A percentile compares a stretch with the other conserved stretches of the same genome.
Conservation (phyloP, 148 eudicot genomes). For the Rheum nobile region DNA sequence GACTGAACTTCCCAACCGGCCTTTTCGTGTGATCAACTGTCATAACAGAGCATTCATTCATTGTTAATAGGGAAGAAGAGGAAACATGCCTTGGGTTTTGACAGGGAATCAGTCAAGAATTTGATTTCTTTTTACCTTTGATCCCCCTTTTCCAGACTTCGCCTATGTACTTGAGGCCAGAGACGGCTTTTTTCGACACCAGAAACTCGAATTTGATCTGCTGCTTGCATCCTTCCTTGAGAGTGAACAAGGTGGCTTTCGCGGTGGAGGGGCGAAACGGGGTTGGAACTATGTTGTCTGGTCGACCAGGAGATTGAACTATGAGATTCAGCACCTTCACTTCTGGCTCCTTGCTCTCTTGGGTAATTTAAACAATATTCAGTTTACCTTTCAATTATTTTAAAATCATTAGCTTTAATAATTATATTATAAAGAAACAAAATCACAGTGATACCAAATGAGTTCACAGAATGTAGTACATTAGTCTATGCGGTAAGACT, state of each 20-base stretch:
- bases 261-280: conserved; percentile 24
- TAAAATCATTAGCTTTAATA: neutral
- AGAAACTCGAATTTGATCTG: conserved; percentile 20
- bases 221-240: conserved; percentile 29
- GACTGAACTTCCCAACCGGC: conserved; percentile 22
- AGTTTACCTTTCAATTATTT: neutral
- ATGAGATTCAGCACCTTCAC: conserved; percentile 24
- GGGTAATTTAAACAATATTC: neutral
- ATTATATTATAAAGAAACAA: neutral
- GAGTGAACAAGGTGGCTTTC: conserved; percentile 22
- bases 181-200: conserved; percentile 13
- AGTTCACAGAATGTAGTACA: too few relatives aligned
- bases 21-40: conserved; percentile 24
- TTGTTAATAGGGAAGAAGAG: neutral
- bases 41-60: neutral
- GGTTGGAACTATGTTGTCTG: conserved; percentile 20
- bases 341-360: conserved; percentile 16
- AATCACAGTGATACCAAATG: too few relatives aligned
- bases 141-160: conserved; percentile 31
- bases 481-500: neutral
- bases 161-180: conserved; percentile 21
- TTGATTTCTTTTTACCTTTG: conserved; percentile 16
- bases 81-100: neutral
- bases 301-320: conserved; percentile 21
- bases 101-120: neutral